Evolutionary conservation across 2,329 filamentous ascomycete species (phyloP).

Genomic region (Alternaria hordeiaustralica): DNA sequence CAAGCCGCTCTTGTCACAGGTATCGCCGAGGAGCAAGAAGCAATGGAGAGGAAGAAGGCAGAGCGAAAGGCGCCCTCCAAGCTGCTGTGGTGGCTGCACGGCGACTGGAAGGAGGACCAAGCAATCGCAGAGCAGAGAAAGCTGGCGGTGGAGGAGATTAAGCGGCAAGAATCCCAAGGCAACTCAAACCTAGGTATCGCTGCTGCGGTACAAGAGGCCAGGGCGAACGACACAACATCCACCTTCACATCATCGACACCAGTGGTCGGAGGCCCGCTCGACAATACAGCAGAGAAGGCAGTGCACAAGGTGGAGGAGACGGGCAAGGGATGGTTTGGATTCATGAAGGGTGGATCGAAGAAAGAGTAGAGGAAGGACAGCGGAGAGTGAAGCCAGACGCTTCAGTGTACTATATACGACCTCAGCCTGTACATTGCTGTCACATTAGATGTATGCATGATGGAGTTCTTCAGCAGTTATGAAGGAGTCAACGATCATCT

Average conservation of each 20-base stretch:
- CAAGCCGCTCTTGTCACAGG: slow-evolving; percentile 59
- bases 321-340: slow-evolving; percentile 55
- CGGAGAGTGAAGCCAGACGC: slow-evolving; percentile 2
- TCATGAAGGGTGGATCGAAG: slow-evolving; percentile 50
- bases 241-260: slow-evolving; percentile 31
- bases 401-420: slow-evolving; percentile 41
- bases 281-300: slow-evolving; percentile 54
- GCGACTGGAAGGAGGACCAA: slow-evolving; percentile 49
- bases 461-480: slow-evolving; percentile 35
- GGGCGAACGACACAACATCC: slow-evolving; percentile 25
- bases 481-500: slow-evolving; percentile 23
- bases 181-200: slow-evolving; percentile 31
- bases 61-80: slow-evolving; percentile 39
- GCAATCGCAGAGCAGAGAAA: slow-evolving; percentile 42
- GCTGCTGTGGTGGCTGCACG: slow-evolving; percentile 46
- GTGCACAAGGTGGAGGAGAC: slow-evolving; percentile 44
- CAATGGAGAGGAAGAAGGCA: slow-evolving; percentile 46
- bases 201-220: slow-evolving; percentile 44
- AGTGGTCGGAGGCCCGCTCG: slow-evolving; percentile 53
- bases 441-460: slow-evolving; percentile 43
- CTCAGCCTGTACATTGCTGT: slow-evolving; percentile 44
- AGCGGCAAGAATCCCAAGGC: slow-evolving; percentile 33
- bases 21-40: slow-evolving; percentile 69
- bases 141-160: slow-evolving; percentile 40
- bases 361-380: neutral